These are phyloP conservation scores for Tulasnella sp. DNA, from an alignment of 768 basidiomycete genomes.

Conservation along the genomic window DNA sequence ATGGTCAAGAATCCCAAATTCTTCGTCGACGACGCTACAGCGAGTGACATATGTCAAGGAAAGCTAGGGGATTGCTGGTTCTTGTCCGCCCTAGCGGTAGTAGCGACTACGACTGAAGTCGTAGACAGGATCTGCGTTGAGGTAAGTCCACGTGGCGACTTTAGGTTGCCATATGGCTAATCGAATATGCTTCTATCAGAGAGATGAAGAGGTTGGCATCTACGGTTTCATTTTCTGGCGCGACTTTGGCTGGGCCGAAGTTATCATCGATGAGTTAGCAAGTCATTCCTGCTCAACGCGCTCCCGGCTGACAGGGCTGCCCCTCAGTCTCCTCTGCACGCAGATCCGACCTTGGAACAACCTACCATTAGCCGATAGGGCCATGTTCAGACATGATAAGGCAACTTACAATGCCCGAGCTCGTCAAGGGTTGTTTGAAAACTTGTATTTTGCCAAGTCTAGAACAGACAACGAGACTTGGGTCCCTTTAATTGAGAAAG, in stretches of 20 bases:
- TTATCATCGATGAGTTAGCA: slow-evolving; percentile 57
- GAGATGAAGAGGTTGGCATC: slow-evolving; percentile 50
- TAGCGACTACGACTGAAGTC: slow-evolving; percentile 45
- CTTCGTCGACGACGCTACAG: slow-evolving; percentile 44
- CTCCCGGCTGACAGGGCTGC: not conserved
- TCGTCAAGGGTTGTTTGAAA: slow-evolving; percentile 43
- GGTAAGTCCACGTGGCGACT: slow-evolving; percentile 33
- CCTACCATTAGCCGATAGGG: slow-evolving; percentile 39
- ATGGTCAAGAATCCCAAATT: slow-evolving; percentile 52
- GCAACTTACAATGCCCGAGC: slow-evolving; percentile 45
- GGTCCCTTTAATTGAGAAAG: slow-evolving; percentile 58
- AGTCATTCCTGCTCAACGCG: not conserved
- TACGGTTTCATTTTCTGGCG: slow-evolving; percentile 59
- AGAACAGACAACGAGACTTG: slow-evolving; percentile 49
- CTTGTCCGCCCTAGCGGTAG: slow-evolving; percentile 49
- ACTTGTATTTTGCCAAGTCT: slow-evolving; percentile 48
- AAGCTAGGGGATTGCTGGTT: slow-evolving; percentile 53
- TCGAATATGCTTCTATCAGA: slow-evolving; percentile 32
- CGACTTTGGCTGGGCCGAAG: slow-evolving; percentile 49
- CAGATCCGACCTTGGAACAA: slow-evolving; percentile 51
- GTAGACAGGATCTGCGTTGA: slow-evolving; percentile 50
- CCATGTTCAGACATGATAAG: slow-evolving; percentile 50
- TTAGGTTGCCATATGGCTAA: not conserved
- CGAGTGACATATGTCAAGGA: slow-evolving; percentile 51
- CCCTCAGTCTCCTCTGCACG: slow-evolving; percentile 46